phyloP scores from a whole-genome alignment of 306 rosid species.

The apple (Malus domestica) region DNA sequence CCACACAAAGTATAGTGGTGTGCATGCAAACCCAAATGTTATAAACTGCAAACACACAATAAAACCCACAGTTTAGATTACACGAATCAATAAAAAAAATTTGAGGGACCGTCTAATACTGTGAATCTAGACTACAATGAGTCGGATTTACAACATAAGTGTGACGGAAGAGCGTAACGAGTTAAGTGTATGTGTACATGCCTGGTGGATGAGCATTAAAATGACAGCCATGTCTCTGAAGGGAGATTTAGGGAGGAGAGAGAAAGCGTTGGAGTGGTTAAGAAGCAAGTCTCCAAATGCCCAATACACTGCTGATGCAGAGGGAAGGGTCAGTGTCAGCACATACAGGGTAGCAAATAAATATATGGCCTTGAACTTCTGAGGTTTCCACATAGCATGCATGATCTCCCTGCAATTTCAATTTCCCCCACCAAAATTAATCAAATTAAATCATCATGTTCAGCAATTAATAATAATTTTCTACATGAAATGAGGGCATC shows the following conservation, averaged over 20 bases:
- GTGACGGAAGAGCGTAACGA: background rate
- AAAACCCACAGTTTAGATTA: background rate
- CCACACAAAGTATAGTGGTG: slow-evolving; percentile 90
- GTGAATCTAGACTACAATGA: background rate
- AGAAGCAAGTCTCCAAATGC: slow-evolving; percentile 97
- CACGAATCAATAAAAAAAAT: background rate
- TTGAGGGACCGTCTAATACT: accelerated
- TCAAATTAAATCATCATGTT: background rate
- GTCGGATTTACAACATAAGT: background rate
- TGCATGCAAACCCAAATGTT: slow-evolving; percentile 98
- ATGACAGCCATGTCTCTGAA: slow-evolving; percentile 87
- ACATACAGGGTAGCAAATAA: slow-evolving; percentile 76
- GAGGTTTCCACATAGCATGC: slow-evolving; percentile 99
- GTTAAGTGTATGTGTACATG: background rate
- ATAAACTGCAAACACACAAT: slow-evolving; percentile 54
- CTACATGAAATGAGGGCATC: slow-evolving; percentile 10
- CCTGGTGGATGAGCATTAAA: slow-evolving; percentile 96
- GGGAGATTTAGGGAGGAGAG: slow-evolving; percentile 81
- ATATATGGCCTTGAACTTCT: slow-evolving; percentile 88
- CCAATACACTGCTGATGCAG: slow-evolving; percentile 91
- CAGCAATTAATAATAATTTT: background rate
- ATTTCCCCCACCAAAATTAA: background rate
- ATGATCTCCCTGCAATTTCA: slow-evolving; percentile 68
- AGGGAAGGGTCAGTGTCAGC: slow-evolving; percentile 90
- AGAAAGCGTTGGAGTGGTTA: slow-evolving; percentile 89